phyloP scores from a whole-genome alignment of 2,329 filamentous ascomycete species.

The Aureobasidium sp. region DNA sequence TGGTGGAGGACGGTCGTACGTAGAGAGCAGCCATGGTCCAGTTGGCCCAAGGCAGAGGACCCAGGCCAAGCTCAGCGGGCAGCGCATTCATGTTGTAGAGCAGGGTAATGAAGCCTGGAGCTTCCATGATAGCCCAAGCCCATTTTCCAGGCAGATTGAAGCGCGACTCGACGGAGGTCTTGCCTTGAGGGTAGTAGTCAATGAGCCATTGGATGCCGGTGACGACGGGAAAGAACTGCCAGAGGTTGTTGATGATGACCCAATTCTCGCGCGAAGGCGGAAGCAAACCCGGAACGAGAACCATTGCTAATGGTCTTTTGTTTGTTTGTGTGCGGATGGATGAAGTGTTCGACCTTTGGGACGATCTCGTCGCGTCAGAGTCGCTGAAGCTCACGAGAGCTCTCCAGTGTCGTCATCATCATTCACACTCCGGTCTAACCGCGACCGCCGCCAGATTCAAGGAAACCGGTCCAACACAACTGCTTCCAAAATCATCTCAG shows the following conservation, averaged over 20 bases:
- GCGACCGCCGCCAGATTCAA: not conserved
- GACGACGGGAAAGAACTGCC: slow-evolving; percentile 47
- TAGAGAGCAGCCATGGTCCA: slow-evolving; percentile 65
- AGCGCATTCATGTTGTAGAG: slow-evolving; percentile 72
- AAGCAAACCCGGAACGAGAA: slow-evolving; percentile 37
- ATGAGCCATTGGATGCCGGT: slow-evolving; percentile 64
- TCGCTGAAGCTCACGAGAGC: not conserved
- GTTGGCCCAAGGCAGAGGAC: slow-evolving; percentile 65
- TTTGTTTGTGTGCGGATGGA: not conserved
- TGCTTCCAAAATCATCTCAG: not conserved
- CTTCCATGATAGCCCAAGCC: slow-evolving; percentile 86
- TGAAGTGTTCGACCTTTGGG: too few species aligned
- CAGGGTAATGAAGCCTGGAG: slow-evolving; percentile 66
- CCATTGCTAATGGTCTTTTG: slow-evolving; percentile 27
- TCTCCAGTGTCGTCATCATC: slow-evolving; percentile 4
- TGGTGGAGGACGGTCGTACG: slow-evolving; percentile 35
- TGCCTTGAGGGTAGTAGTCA: slow-evolving; percentile 86
- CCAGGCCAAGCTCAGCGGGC: slow-evolving; percentile 51
- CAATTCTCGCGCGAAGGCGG: slow-evolving; percentile 46
- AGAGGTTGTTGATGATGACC: slow-evolving; percentile 38
- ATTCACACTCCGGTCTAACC: not conserved
- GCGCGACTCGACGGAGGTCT: slow-evolving; percentile 67
- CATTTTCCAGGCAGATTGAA: slow-evolving; percentile 85
- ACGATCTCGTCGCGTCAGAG: not conserved
- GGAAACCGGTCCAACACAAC: not conserved